Evolutionary conservation across 2,329 filamentous ascomycete genomes (phyloP).

Genomic region (Alternaria burnsii): DNA sequence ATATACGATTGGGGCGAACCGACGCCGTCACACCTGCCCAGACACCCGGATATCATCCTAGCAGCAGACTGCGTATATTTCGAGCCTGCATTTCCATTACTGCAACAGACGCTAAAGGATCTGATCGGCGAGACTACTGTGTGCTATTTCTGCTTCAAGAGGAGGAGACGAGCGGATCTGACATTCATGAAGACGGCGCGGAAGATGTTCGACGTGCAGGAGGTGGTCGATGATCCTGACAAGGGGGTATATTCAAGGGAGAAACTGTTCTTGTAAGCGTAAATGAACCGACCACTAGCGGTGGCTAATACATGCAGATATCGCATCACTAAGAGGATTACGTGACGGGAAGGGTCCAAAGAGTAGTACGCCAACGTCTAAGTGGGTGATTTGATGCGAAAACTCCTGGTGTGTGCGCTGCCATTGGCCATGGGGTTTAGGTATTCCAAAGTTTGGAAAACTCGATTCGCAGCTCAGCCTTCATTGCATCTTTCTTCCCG

Average conservation of each 20-base stretch:
- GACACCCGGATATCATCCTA: slow-evolving; percentile 81
- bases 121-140: slow-evolving; percentile 72
- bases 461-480: background rate
- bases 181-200: slow-evolving; percentile 61
- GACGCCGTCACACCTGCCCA: slow-evolving; percentile 52
- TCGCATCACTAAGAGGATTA: slow-evolving; percentile 31
- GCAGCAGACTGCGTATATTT: slow-evolving; percentile 79
- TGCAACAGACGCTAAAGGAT: slow-evolving; percentile 79
- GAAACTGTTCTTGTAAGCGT: slow-evolving; percentile 60
- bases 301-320: slow-evolving; percentile 22
- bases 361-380: background rate
- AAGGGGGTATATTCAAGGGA: slow-evolving; percentile 56
- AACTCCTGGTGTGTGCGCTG: background rate
- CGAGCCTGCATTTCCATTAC: slow-evolving; percentile 89
- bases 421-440: background rate
- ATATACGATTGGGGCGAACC: slow-evolving; percentile 79
- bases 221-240: slow-evolving; percentile 60
- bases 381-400: background rate
- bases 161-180: slow-evolving; percentile 75
- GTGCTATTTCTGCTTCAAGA: slow-evolving; percentile 95
- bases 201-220: slow-evolving; percentile 59
- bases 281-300: background rate
- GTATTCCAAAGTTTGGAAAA: background rate
- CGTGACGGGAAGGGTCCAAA: background rate
- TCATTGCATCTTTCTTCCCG: background rate